Conservation (phyloP, 768 basidiomycete genomes). For the Trametopsis cervina region DNA sequence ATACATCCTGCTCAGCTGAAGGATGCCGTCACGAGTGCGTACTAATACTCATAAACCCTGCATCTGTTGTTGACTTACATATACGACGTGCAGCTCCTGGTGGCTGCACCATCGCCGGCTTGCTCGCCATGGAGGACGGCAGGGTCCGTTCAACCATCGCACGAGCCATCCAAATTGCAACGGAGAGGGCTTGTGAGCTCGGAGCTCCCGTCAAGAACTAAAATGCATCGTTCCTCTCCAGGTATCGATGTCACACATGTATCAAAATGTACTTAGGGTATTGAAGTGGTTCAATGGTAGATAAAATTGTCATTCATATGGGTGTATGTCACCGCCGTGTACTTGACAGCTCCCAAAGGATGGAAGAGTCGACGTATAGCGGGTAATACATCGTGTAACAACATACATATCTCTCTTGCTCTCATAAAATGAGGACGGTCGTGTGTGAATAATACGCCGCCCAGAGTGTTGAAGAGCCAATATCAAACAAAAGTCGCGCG, state of each 20-base stretch:
- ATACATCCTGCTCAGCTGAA: conserved; percentile 94
- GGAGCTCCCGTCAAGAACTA: conserved; percentile 63
- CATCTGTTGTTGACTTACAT: not conserved
- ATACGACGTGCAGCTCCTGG: conserved; percentile 77
- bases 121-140: conserved; percentile 92
- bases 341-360: conserved; percentile 19
- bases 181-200: conserved; percentile 80
- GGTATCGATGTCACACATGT: not conserved
- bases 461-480: conserved; percentile 96
- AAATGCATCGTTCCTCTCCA: conserved; percentile 7
- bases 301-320: too few species aligned
- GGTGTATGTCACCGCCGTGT: not conserved
- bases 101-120: conserved; percentile 97
- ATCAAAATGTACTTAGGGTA: too few species aligned
- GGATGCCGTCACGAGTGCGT: conserved; percentile 93
- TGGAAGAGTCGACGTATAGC: conserved; percentile 20
- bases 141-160: conserved; percentile 91
- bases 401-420: conserved; percentile 51
- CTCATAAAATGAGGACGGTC: conserved; percentile 93
- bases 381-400: conserved; percentile 14
- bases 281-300: too few species aligned
- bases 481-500: too few species aligned
- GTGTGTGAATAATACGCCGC: conserved; percentile 65
- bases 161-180: conserved; percentile 88
- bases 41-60: not conserved